Evolutionary conservation across 73 alveolate species (phyloP), one percentile per base, ranked within the genome.

Genomic region (Stentor coeruleus): DNA sequence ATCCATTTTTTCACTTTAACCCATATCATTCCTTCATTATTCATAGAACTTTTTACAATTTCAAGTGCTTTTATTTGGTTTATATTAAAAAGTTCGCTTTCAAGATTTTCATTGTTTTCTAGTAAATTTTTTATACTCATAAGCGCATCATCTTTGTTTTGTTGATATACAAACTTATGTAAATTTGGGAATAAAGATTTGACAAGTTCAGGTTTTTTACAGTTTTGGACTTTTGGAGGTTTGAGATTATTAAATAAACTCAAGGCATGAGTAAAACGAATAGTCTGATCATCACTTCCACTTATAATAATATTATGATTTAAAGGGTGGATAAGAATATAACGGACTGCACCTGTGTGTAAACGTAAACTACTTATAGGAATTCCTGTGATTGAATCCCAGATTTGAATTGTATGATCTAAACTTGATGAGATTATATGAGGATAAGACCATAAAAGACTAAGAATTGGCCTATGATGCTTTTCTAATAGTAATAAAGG

Each of bases 201-300:
- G 11, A 31, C 37, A 2, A 28, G 33, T 0, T 37, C 14, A 26
- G n/a, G 49, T 20, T 66, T 20, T 66, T 66, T 66, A 28, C 15
- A 20, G 36, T 37, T 28, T 28, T 14, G 36, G 6, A 11, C 20
- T 11, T 6, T 6, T 11, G 66, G 79, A 26, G 79, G 33, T 40
- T 66, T 66, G 36, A 2, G 79, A 37, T 20, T 20, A 33, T 20
- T 66, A 49, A 49, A 49, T 11, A 49, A 11, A 49, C 20, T 49
- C 20, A 49, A 49, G 20, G 20, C 20, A n/a, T n/a, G n/a, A n/a
- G n/a, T n/a, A 57, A 57, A 31, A 1, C 79, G n/a, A 0, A 66
- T 31, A 33, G 79, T 66, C 37, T 66, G 79, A 40, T 66, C 79
- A 33, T 66, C 79, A 66, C 40, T 20, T 66, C 40, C 79, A 20